Percentiles rank a stretch among this genome's conserved stretches.
Conservation (phyloP, 257 asterid genomes). For the Solanum infundibuliforme region DNA sequence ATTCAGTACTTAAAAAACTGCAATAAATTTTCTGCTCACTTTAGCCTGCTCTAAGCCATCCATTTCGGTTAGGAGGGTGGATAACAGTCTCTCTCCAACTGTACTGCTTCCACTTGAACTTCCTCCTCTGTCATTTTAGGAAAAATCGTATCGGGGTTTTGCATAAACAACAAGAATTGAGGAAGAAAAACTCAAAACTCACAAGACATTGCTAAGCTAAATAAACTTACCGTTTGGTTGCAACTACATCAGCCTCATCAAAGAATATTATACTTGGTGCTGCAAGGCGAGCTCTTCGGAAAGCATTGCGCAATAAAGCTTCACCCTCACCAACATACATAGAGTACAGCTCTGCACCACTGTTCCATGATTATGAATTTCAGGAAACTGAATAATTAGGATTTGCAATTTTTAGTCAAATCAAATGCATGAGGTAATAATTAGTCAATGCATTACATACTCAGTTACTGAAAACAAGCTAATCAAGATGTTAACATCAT, state of each 20-base stretch:
- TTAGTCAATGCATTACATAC: background rate
- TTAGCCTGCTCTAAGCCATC: conserved; percentile 94
- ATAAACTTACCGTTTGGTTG: conserved; percentile 57
- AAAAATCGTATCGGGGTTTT: background rate
- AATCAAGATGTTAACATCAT: background rate
- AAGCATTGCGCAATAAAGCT: conserved; percentile 78
- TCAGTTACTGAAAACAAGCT: background rate
- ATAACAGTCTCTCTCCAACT: conserved; percentile 84
- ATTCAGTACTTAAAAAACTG: background rate
- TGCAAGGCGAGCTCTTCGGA: conserved; percentile 88
- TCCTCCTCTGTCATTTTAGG: conserved; percentile 59
- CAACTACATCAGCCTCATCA: conserved; percentile 91
- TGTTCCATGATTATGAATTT: conserved; percentile 19
- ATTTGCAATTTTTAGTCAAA: background rate
- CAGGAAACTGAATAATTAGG: background rate
- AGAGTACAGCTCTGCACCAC: conserved; percentile 87
- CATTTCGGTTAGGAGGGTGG: conserved; percentile 94
- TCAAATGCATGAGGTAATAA: background rate
- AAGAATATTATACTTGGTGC: conserved; percentile 95
- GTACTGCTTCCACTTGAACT: conserved; percentile 54
- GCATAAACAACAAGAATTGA: background rate
- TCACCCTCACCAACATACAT: conserved; percentile 99
- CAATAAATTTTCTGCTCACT: conserved; percentile 21
- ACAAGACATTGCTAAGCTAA: background rate
- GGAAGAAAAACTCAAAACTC: background rate